Conservation (phyloP, 2,329 filamentous ascomycete genomes). For the Botrytis fabae region DNA sequence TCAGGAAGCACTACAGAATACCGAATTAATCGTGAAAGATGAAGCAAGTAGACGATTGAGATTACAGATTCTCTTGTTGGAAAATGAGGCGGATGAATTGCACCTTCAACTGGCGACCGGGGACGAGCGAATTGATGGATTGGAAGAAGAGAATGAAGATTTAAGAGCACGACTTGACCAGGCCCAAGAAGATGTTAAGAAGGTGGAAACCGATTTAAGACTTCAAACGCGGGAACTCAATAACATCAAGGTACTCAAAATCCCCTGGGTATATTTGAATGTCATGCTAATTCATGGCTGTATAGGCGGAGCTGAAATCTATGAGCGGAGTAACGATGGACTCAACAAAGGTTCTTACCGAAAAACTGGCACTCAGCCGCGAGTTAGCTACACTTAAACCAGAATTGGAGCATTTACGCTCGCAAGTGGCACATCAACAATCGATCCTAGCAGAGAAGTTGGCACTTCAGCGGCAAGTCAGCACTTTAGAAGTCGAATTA, state of each 20-base stretch:
- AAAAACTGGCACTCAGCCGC: constrained; percentile 61
- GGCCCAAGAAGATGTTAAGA: constrained; percentile 44
- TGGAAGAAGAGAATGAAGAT: constrained; percentile 53
- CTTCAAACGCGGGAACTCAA: constrained; percentile 55
- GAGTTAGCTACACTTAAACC: constrained; percentile 59
- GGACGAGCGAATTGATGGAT: constrained; percentile 58
- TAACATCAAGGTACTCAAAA: constrained; percentile 51
- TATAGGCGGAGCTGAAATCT: constrained; percentile 68
- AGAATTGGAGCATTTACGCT: constrained; percentile 62
- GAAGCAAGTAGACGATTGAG: constrained; percentile 72
- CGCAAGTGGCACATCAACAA: constrained; percentile 62
- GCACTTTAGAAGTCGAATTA: constrained; percentile 74
- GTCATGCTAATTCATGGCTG: constrained; percentile 6
- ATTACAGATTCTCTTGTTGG: constrained; percentile 68
- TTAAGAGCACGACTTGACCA: constrained; percentile 50
- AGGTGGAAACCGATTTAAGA: constrained; percentile 46
- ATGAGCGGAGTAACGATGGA: constrained; percentile 67
- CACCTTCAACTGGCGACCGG: constrained; percentile 61
- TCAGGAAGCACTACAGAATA: constrained; percentile 61
- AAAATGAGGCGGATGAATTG: constrained; percentile 71
- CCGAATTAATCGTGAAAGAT: constrained; percentile 69
- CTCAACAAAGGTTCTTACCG: constrained; percentile 66
- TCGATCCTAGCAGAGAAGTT: constrained; percentile 75
- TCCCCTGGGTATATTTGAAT: background rate
- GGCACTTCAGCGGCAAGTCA: constrained; percentile 74